phyloP scores from a whole-genome alignment of 805 yeast species.

The Starmera quercuum region DNA sequence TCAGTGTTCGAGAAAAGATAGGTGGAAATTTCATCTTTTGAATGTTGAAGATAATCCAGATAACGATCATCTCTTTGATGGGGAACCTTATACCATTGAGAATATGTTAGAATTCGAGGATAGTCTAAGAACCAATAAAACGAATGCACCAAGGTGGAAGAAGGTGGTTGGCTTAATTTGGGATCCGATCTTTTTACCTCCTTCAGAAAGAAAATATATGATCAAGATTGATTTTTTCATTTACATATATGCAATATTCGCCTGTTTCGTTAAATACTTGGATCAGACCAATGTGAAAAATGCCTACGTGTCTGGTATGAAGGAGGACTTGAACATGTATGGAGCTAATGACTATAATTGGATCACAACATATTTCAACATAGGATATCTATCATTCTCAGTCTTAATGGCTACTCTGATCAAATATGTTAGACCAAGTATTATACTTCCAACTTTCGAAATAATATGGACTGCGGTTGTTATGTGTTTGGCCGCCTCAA shows the following conservation, averaged over 20 bases:
- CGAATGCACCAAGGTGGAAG: conserved; percentile 5
- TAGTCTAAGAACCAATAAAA: conserved; percentile 1
- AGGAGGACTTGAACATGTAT: conserved; percentile 43
- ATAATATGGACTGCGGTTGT: conserved; percentile 7
- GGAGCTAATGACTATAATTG: conserved; percentile 45
- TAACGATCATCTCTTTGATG: conserved; percentile 5
- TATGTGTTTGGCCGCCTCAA: conserved; percentile 4
- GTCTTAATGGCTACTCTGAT: conserved; percentile 2
- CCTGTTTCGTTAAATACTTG: conserved; percentile 37
- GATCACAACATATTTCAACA: conserved; percentile 3
- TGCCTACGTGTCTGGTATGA: conserved; percentile 62
- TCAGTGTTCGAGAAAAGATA: too few species aligned
- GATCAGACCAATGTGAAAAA: conserved; percentile 53
- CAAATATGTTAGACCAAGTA: conserved; percentile 4
- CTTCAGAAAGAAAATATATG: conserved; percentile 4
- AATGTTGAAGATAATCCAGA: conserved; percentile 2
- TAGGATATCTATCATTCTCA: conserved; percentile 3
- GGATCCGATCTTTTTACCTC: conserved; percentile 4
- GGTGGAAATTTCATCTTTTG: conserved; percentile 2
- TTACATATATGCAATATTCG: conserved; percentile 7
- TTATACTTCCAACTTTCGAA: conserved; percentile 6
- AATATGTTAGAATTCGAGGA: conserved; percentile 2
- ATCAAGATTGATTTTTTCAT: conserved; percentile 6
- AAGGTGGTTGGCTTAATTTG: conserved; percentile 4
- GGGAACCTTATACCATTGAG: conserved; percentile 5